Conservation (phyloP, 352 stramenopile species). For the Elongisporangium anandrum region DNA sequence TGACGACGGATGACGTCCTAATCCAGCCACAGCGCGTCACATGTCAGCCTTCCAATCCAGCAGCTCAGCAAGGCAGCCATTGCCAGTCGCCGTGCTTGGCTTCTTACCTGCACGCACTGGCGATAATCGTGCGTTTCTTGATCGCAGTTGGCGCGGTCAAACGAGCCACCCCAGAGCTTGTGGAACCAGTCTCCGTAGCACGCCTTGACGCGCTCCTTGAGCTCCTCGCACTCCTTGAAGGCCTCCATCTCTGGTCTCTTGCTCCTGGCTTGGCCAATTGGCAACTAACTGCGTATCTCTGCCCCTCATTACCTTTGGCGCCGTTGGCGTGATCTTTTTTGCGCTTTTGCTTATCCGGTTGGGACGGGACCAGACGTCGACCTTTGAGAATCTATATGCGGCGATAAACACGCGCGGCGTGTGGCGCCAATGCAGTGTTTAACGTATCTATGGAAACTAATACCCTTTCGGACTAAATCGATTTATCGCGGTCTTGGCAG, state of each 20-base stretch:
- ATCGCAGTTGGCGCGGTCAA: constrained; percentile 60
- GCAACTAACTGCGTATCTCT: background rate
- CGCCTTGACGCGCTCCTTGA: constrained; percentile 73
- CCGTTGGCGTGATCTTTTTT: background rate
- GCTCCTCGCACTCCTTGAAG: constrained; percentile 66
- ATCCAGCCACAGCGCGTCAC: background rate
- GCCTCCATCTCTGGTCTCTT: constrained; percentile 17
- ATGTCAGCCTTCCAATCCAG: background rate
- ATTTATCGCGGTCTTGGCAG: background rate
- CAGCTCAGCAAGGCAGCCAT: too few relatives aligned
- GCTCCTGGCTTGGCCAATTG: background rate
- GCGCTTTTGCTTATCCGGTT: background rate
- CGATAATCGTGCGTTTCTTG: constrained; percentile 68
- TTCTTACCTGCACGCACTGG: constrained; percentile 54
- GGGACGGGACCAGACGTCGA: background rate
- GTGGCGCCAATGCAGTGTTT: background rate
- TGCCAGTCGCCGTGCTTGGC: too few relatives aligned
- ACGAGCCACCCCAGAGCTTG: constrained; percentile 59
- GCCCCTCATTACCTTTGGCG: background rate
- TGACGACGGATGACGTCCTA: constrained; percentile 47
- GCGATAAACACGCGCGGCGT: background rate
- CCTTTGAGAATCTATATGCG: background rate
- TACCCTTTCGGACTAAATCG: background rate
- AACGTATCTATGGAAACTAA: background rate
- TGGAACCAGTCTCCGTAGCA: constrained; percentile 86